Base-by-base conservation (phyloP, 257 asterid species). In the Nicotiana otophora region DNA sequence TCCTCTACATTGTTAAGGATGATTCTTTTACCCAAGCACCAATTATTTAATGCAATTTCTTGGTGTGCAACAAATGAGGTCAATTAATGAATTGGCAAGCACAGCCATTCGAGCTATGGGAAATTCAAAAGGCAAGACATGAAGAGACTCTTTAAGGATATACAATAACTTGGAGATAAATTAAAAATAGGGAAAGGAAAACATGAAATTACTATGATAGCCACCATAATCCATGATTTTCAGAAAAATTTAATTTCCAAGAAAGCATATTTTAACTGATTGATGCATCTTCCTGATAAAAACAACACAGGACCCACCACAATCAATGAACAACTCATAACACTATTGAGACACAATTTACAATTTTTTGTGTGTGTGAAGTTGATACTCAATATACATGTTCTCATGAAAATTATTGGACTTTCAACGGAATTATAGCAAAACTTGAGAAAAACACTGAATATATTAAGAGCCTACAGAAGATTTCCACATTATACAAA, bases 271-370 rank as follows among this genome's bases (percentile, higher is more conserved):
- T 10, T 34, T 34, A 68, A 68, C 77, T 68, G 54, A 30, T 19
- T 68, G 77, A 19, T 69, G 77, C 19, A n/a, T 69, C 57, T 69
- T 69, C 55, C 77, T 69, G 55, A 36, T n/a, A n/a, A 39, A 69
- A 39, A 69, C 33, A 69, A 39, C 57, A 39, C 15, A 10, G 46
- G n/a, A 69, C 33, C 78, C 57, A 39, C 57, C 57, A 10, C 78
- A 39, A 39, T 39, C 78, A 69, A 42, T n/a, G 11, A 39, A 39
- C 33, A 69, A 39, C 57, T 69, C 33, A 69, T 5, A 39, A 69
- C 28, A 67, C 77, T 69, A 39, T 39, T 39, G 55, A 69, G 11
- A 69, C 57, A 69, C 33, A 39, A 10, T 17, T n/a, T n/a, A 11
- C 77, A 69, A 33, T 20, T n/a, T 69, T 36, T 36, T 68, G 2